Evolutionary conservation across 441 rosid species (phyloP), one percentile per base, ranked within the genome.

Genomic region (Hura crepitans): DNA sequence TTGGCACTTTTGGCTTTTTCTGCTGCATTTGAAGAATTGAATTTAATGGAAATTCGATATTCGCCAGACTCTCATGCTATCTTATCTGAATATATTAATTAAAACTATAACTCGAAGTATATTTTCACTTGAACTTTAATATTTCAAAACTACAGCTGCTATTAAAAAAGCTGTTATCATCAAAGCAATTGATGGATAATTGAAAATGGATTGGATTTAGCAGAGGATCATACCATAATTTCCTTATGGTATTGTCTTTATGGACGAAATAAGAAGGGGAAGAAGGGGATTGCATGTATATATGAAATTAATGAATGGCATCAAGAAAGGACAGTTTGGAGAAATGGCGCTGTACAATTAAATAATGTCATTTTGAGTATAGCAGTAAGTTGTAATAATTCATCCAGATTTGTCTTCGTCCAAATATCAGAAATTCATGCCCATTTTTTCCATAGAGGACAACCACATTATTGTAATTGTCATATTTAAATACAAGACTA

Each of bases 381-480:
- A 39, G n/a, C 27, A 73, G 51, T 49, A 66, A 69, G 46, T 8
- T 65, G 66, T 59, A 63, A 71, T 78, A 78, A 78, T 74, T 68
- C 70, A 70, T 45, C 62, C 6, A 20, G 62, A 50, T 62, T 76
- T 76, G 82, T 75, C 75, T 3, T 62, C 14, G 57, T 79, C 51
- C 54, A 49, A 10, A 33, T 56, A 14, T 66, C 70, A 31, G 43
- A 68, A 35, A 71, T 72, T 27, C n/a, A 58, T 27, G 20, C 20
- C 3, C 57, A 22, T 57, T 31, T 58, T 17, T 69, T 33, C 58
- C 27, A 23, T n/a, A 58, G 50, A 80, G 72, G 69, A 75, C 75
- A 66, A 46, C 57, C 27, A 43, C 77, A 74, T 62, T 72, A 72
- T 77, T 80, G 57, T 57, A 15, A 42, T 72, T 77, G 75, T 72